phyloP scores from a whole-genome alignment of 2,329 filamentous ascomycete species.

The Trichoderma citrinoviride region DNA sequence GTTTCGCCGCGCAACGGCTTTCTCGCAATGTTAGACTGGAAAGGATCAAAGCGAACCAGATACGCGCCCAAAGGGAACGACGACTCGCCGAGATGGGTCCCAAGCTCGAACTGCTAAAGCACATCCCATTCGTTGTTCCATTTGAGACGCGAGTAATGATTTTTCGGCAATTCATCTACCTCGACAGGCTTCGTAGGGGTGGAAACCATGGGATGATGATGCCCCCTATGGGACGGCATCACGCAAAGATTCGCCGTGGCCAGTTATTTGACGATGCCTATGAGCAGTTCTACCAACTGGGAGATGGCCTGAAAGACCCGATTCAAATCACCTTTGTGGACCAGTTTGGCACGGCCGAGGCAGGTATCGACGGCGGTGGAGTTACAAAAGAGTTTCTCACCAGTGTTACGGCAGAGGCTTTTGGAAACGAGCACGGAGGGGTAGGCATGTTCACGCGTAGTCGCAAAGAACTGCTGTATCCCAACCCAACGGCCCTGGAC shows the following conservation, averaged over 20 bases:
- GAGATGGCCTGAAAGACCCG: conserved; percentile 83
- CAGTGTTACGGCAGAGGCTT: conserved; percentile 82
- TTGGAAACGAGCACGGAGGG: conserved; percentile 51
- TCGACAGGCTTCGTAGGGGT: conserved; percentile 53
- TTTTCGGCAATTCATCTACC: conserved; percentile 85
- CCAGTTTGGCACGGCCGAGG: conserved; percentile 79
- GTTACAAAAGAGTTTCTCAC: conserved; percentile 97
- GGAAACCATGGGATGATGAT: conserved; percentile 23
- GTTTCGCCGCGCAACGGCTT: conserved; percentile 54
- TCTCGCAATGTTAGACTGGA: conserved; percentile 65
- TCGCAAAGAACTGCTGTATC: conserved; percentile 81
- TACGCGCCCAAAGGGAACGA: conserved; percentile 65
- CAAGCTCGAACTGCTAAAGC: conserved; percentile 83
- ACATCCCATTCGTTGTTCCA: conserved; percentile 96
- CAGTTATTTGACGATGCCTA: conserved; percentile 84
- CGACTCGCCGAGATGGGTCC: conserved; percentile 78
- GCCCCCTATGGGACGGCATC: conserved; percentile 56
- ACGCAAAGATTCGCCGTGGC: conserved; percentile 75
- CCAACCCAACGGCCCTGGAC: conserved; percentile 77
- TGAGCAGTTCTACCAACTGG: conserved; percentile 75
- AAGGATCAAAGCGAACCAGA: conserved; percentile 60
- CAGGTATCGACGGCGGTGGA: conserved; percentile 93
- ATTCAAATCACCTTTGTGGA: conserved; percentile 98
- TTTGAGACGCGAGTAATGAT: conserved; percentile 90
- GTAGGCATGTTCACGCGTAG: conserved; percentile 74